phyloP scores from a whole-genome alignment of 208 protist species.

The Acanthamoeba royreba region DNA sequence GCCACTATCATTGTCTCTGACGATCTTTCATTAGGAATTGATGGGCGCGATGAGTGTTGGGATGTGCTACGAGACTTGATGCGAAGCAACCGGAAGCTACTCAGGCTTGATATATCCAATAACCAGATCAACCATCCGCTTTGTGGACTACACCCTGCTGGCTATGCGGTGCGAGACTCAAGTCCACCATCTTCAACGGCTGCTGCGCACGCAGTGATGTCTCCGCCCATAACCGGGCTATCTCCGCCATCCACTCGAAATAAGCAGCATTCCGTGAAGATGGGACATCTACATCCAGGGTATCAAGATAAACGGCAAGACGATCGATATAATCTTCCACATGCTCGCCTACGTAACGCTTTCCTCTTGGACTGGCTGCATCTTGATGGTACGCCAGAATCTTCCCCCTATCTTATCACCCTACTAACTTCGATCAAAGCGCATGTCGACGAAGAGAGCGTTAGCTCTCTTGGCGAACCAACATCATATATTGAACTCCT shows the following conservation, averaged over 20 bases:
- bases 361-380: not conserved
- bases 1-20: not conserved
- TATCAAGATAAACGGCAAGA: no score
- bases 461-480: not conserved
- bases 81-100: not conserved
- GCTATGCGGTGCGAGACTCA: not conserved
- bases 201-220: no score
- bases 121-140: not conserved
- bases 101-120: not conserved
- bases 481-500: not conserved
- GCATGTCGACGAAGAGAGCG: not conserved
- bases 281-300: no score
- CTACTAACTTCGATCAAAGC: not conserved
- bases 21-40: not conserved
- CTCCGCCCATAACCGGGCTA: no score
- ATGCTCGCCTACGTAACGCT: not conserved
- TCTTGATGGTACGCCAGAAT: not conserved
- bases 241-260: no score
- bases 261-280: no score
- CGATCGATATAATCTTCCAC: no score
- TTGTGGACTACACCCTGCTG: not conserved
- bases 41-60: not conserved
- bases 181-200: no score
- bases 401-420: not conserved
- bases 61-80: not conserved